Evolutionary conservation across 371 early-diverging fungal genomes (phyloP), one percentile per base, ranked within the genome.

Genomic region (Circinella minor): DNA sequence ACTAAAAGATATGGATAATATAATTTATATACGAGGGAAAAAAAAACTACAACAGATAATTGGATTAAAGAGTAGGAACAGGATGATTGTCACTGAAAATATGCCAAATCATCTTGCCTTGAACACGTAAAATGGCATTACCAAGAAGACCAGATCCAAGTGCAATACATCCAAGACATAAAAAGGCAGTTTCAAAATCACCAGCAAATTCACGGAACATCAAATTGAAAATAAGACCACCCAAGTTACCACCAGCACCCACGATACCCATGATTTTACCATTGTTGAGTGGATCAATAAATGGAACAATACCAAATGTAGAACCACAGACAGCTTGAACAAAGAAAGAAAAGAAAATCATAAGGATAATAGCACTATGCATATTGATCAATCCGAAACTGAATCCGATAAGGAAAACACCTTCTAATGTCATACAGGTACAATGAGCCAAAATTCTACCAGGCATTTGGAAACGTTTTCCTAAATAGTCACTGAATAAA

Each of bases 271-370:
- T 66, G 65, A 73, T 54, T 54, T 71, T 61, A 34, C 71, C 71
- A 54, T 60, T 63, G 68, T 65, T 76, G 59, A 46, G n/a, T 48
- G 78, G 60, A 55, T 67, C 68, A n/a, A 69, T 36, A 55, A 67
- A 61, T 10, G 71, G 70, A 39, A 74, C 68, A 65, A 75, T 38
- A 20, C 75, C 77, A 71, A 79, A 76, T 1, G 72, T 76, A 4
- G 78, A 65, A 34, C 84, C 79, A 59, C 77, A 66, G 14, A 61
- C 70, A 63, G 61, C 76, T 64, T 84, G 82, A n/a, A 80, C 77
- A 74, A 75, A 85, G 71, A 70, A 78, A 61, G 79, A 80, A 73
- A 83, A 80, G 18, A 77, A 36, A 15, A 81, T 66, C 74, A 84
- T 69, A 18, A 81, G 46, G 14, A 67, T 63, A 67, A 86, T 72